These are phyloP conservation scores for Aspergillus caelatus DNA, from an alignment of 2,329 filamentous ascomycete species.

Conservation along the genomic window DNA sequence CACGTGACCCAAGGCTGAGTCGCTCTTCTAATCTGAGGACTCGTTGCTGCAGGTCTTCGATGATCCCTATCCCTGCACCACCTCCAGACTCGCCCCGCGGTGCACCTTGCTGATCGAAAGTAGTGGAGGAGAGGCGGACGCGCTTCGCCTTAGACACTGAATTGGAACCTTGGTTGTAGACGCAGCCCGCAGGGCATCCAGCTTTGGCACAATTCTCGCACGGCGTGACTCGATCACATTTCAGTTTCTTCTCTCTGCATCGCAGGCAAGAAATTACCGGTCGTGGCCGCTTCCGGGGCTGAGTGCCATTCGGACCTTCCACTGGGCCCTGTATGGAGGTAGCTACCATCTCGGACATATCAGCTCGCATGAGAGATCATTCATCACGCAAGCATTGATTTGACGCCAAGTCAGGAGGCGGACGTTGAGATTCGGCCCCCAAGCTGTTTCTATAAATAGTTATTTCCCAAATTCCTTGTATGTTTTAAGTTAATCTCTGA, in stretches of 20 bases:
- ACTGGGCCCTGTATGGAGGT: background rate
- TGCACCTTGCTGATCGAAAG: background rate
- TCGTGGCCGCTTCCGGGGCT: slow-evolving; percentile 24
- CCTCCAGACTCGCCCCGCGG: background rate
- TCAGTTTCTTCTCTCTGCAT: slow-evolving; percentile 30
- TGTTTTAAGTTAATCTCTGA: no score
- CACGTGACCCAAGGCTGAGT: slow-evolving; percentile 9
- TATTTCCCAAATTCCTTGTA: no score
- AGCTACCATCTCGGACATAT: background rate
- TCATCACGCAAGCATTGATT: background rate
- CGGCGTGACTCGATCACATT: slow-evolving; percentile 25
- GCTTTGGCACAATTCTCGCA: slow-evolving; percentile 28
- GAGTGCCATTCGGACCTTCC: background rate
- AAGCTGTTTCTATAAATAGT: slow-evolving; percentile 5
- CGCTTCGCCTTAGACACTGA: slow-evolving; percentile 13
- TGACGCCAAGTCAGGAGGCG: background rate
- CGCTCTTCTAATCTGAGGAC: slow-evolving; percentile 22
- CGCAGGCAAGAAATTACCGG: slow-evolving; percentile 28
- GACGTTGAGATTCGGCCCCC: background rate
- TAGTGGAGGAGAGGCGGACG: background rate
- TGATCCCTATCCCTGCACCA: slow-evolving; percentile 15
- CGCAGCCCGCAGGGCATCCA: slow-evolving; percentile 18
- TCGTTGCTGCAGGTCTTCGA: slow-evolving; percentile 27
- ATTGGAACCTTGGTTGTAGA: slow-evolving; percentile 18
- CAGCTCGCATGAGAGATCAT: background rate